These are phyloP conservation scores for Dillenia suffruticosa DNA, from an alignment of 164 flowering plant species.

Conservation along the genomic window DNA sequence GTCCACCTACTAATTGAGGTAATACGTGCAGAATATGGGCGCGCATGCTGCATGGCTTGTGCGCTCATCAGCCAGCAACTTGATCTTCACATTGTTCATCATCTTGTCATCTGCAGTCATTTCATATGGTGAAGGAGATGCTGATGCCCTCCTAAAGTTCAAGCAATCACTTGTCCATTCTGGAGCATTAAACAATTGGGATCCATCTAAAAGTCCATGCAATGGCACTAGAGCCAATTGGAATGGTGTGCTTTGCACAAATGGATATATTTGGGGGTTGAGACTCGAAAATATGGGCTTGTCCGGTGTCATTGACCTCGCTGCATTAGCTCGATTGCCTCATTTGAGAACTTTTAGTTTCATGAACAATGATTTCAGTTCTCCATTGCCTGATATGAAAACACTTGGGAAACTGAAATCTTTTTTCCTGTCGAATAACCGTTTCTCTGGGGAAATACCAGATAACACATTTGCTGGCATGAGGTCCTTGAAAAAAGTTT, in stretches of 20 bases:
- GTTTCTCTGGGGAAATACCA: slow-evolving; percentile 54
- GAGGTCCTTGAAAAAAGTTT: slow-evolving; percentile 43
- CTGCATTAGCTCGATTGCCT: slow-evolving; percentile 25
- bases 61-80: neutral
- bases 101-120: neutral
- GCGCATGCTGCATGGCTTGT: too few relatives aligned
- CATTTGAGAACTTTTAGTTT: slow-evolving; percentile 48
- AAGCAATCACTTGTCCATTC: slow-evolving; percentile 29
- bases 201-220: slow-evolving; percentile 30
- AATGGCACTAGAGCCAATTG: slow-evolving; percentile 31
- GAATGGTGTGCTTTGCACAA: slow-evolving; percentile 49
- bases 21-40: too few relatives aligned
- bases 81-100: too few relatives aligned
- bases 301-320: slow-evolving; percentile 36
- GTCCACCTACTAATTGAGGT: too few relatives aligned
- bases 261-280: slow-evolving; percentile 40
- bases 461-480: slow-evolving; percentile 45
- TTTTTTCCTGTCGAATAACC: slow-evolving; percentile 45
- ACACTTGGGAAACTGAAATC: slow-evolving; percentile 29
- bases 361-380: slow-evolving; percentile 46
- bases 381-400: slow-evolving; percentile 51
- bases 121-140: slow-evolving; percentile 17
- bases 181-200: slow-evolving; percentile 29
- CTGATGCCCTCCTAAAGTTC: slow-evolving; percentile 40
- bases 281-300: slow-evolving; percentile 55